These are phyloP conservation scores for Dianthus caryophyllus DNA, from an alignment of 148 eudicot species.

Conservation along the genomic window DNA sequence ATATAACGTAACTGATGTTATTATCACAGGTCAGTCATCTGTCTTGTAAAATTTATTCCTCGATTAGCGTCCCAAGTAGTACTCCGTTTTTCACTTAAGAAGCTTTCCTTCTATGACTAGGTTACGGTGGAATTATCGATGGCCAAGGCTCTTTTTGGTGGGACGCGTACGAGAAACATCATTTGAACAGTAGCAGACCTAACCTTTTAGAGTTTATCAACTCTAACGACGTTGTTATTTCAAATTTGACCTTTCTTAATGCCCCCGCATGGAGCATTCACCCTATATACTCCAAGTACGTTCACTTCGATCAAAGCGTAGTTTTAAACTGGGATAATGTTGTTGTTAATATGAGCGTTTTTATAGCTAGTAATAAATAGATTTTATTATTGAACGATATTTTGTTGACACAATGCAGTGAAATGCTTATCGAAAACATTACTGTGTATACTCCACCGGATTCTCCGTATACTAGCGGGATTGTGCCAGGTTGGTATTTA, in stretches of 20 bases:
- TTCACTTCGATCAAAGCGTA: neutral
- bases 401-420: slow-evolving; percentile 14
- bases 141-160: slow-evolving; percentile 50
- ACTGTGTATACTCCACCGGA: slow-evolving; percentile 32
- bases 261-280: slow-evolving; percentile 53
- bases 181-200: slow-evolving; percentile 38
- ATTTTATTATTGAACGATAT: neutral
- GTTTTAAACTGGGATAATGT: neutral
- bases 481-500: slow-evolving; percentile 36
- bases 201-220: slow-evolving; percentile 36
- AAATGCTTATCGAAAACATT: slow-evolving; percentile 26
- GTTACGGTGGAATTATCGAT: slow-evolving; percentile 42
- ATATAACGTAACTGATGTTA: slow-evolving; percentile 5
- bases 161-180: slow-evolving; percentile 28
- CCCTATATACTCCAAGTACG: slow-evolving; percentile 44
- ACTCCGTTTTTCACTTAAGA: neutral
- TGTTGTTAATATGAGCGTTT: no score
- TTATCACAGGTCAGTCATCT: slow-evolving; percentile 9
- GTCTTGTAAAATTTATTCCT: neutral
- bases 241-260: slow-evolving; percentile 35
- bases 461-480: slow-evolving; percentile 39
- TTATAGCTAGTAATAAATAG: no score
- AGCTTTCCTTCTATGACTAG: slow-evolving; percentile 14
- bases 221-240: slow-evolving; percentile 33
- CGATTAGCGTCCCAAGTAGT: slow-evolving; percentile 5